These are phyloP conservation scores for Umbellularia californica DNA, from an alignment of 164 flowering plant species.

Conservation along the genomic window DNA sequence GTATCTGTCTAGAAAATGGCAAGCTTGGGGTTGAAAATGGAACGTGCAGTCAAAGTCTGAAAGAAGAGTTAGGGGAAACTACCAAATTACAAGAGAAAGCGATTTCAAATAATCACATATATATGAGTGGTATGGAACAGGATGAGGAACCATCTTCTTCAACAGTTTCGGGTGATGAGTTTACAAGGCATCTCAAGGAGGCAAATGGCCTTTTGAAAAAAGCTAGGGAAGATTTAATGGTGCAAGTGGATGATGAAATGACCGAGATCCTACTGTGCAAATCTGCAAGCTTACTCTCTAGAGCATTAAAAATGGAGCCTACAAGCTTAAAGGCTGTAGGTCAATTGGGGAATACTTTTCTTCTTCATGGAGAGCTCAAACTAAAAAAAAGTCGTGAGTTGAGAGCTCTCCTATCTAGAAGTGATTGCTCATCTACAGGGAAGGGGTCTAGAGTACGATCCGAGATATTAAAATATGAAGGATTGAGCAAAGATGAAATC, in stretches of 20 bases:
- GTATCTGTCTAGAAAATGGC: constrained; percentile 15
- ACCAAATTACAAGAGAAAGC: constrained; percentile 16
- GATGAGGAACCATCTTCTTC: constrained; percentile 37
- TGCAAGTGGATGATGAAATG: constrained; percentile 36
- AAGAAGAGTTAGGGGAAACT: constrained; percentile 12
- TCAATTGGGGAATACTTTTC: constrained; percentile 82
- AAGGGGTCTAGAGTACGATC: constrained; percentile 14
- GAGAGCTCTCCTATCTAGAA: constrained; percentile 49
- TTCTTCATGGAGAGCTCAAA: constrained; percentile 88
- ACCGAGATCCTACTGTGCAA: constrained; percentile 50
- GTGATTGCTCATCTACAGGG: constrained; percentile 23
- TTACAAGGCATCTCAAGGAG: constrained; percentile 51
- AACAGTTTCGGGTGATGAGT: constrained; percentile 48
- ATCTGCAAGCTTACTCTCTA: constrained; percentile 55
- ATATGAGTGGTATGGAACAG: constrained; percentile 20
- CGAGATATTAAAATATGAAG: constrained; percentile 26
- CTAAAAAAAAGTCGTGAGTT: constrained; percentile 62
- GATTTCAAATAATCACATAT: constrained; percentile 9
- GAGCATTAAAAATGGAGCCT: constrained; percentile 73
- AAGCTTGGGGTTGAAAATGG: constrained; percentile 9
- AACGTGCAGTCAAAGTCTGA: constrained; percentile 12
- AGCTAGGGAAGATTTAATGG: constrained; percentile 52
- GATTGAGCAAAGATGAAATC: constrained; percentile 41
- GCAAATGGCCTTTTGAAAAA: constrained; percentile 58
- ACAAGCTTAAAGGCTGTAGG: constrained; percentile 87